Base-by-base conservation (phyloP, 352 stramenopile species). In the Aphanomyces stellatus region DNA sequence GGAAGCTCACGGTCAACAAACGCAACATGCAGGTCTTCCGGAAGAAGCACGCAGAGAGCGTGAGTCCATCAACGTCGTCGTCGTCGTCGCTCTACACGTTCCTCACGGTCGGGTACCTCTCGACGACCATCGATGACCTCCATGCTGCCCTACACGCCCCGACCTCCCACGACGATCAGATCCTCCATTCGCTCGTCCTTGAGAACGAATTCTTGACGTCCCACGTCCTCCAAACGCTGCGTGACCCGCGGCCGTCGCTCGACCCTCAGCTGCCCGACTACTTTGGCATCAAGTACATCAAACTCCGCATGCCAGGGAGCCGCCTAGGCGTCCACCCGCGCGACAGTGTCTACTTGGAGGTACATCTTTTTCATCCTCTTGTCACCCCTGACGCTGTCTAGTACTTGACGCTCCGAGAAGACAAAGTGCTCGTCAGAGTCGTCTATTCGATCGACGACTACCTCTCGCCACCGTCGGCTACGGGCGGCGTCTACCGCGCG, bases 21-120 rank as follows among this genome's bases (percentile, higher is more conserved):
- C 60, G 60, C 43, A 67, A 67, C 49, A 67, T 67, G 60, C 60
- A 67, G 51, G 60, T 67, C 6, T 67, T 67, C 41, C 60, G 60
- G 13, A 22, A 49, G 6, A 22, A 31, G 10, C 25, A 28, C 0
- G n/a, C n/a, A n/a, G 25, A 27, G 5, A 30, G 25, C 15, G 41
- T 24, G 24, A n/a, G n/a, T n/a, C 40, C 40, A 57, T 25, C 24
- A 22, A 27, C n/a, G 31, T 27, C 40, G 11, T 19, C 49, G 13
- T 57, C 49, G 19, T 30, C 49, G 4, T 67, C 60, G 8, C 42
- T 57, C 5, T 67, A 43, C 27, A 67, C 60, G 24, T 67, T 67
- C 34, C 33, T 67, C 28, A 67, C 40, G 3, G 60, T 67, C 4
- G 60, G 60, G 8, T 67, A 67, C 35, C 49, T 67, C 43, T 24